phyloP scores from a whole-genome alignment of 225 moss, liverwort and hornwort species.

The Antitrichia curtipendula region DNA sequence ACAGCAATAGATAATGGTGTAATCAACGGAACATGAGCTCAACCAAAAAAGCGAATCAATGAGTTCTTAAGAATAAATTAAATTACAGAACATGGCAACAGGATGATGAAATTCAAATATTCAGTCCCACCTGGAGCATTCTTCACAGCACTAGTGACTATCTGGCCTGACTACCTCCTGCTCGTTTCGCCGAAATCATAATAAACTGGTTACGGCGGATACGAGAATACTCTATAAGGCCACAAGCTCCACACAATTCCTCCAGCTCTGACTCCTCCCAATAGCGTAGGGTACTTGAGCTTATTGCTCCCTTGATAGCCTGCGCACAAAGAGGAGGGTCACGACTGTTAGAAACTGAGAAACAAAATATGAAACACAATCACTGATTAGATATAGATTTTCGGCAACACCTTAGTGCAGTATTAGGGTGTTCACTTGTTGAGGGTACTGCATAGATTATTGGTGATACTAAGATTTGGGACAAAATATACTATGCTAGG shows the following conservation, averaged over 20 bases:
- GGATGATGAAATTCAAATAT: background rate
- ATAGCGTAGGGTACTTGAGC: conserved; percentile 5
- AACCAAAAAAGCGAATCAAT: background rate
- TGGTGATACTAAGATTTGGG: background rate
- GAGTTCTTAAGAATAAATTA: background rate
- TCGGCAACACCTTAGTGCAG: background rate
- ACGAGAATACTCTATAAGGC: conserved; percentile 29
- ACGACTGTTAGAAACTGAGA: background rate
- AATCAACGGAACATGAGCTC: background rate
- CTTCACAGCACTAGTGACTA: background rate
- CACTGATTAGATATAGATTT: background rate
- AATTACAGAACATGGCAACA: background rate
- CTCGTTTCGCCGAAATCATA: conserved; percentile 34
- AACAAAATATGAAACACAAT: background rate
- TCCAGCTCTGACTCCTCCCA: conserved; percentile 52
- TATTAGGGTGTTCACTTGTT: background rate
- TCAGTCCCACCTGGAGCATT: background rate
- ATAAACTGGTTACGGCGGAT: conserved; percentile 28
- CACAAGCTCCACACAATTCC: conserved; percentile 33
- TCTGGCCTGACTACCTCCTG: background rate
- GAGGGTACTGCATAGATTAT: background rate
- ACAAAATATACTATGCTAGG: too few relatives aligned
- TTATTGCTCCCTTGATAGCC: conserved; percentile 18
- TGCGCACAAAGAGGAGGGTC: background rate
- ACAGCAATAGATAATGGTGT: background rate